These are phyloP conservation scores for Pythium sp. DNA, from an alignment of 352 stramenopile genomes.

Conservation along the genomic window DNA sequence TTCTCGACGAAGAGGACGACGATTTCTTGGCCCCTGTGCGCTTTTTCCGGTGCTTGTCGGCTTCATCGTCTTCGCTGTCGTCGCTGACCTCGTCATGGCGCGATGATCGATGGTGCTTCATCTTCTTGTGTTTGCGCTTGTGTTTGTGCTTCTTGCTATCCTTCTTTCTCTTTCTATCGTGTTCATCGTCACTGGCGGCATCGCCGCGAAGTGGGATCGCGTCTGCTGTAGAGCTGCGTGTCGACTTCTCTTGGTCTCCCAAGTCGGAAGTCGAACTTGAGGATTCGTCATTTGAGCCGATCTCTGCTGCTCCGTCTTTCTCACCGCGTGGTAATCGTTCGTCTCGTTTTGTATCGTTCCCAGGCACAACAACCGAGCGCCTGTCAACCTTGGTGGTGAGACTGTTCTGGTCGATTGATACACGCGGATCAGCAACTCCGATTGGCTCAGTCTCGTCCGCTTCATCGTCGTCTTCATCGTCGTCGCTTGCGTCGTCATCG, in stretches of 20 bases:
- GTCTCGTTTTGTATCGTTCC: conserved; percentile 9
- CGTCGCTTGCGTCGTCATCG: conserved; percentile 23
- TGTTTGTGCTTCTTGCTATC: conserved; percentile 15
- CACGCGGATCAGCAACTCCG: background rate
- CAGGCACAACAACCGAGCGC: background rate
- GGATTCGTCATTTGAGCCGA: conserved; percentile 6
- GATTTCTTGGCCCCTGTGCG: conserved; percentile 31
- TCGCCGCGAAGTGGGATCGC: background rate
- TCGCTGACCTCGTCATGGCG: conserved; percentile 18
- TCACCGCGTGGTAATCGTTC: background rate
- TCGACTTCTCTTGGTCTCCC: background rate
- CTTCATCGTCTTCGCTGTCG: conserved; percentile 17
- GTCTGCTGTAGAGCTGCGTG: background rate
- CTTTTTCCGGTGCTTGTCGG: conserved; percentile 27
- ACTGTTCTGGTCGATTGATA: conserved; percentile 9
- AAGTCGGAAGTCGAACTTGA: conserved; percentile 13
- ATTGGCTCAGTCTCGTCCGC: background rate
- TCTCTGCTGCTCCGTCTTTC: conserved; percentile 7
- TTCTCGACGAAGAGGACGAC: conserved; percentile 12
- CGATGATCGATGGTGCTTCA: conserved; percentile 27
- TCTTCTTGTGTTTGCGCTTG: conserved; percentile 17
- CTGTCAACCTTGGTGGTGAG: background rate
- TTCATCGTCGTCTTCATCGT: conserved; percentile 22
- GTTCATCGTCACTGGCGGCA: background rate
- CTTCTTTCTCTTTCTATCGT: conserved; percentile 17